Evolutionary conservation across 2,329 filamentous ascomycete genomes (phyloP), one percentile per base, ranked within the genome.

Genomic region (Aspergillus pseudoviridinutans): DNA sequence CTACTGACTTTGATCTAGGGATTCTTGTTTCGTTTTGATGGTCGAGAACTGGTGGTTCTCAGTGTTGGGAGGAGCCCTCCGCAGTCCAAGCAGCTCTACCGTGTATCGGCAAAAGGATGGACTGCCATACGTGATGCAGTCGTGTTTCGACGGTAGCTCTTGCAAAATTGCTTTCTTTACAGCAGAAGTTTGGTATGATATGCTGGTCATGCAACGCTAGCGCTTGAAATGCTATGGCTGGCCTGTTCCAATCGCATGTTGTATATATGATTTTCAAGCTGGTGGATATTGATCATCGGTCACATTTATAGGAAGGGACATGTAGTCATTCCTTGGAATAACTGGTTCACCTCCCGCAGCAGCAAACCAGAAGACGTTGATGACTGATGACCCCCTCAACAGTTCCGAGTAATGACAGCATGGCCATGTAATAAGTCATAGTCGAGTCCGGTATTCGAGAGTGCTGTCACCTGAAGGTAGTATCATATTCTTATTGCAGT

Each of bases 11-110:
- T 35, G 17, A 17, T 6, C 12, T 28, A 54, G 52, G 41, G 25
- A 54, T 54, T 54, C 14, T 17, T 54, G 29, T 49, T 54, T 49
- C 52, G 52, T 25, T 20, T 54, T 12, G 52, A 54, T 14, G 52
- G 41, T 20, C 25, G 52, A 9, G 52, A 54, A 22, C 20, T 54
- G 4, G 41, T 54, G 42, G 52, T 54, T 28, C 42, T 54, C 4
- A 49, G 52, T 22, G 12, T 49, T 24, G 52, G 52, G 27, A 41
- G 52, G 7, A 51, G 3, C 10, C 28, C 29, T n/a, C 50, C 29
- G 24, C 12, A n/a, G 28, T 12, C 50, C 29, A 51, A 38, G 29
- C 50, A 51, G 25, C 28, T 38, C n/a, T 51, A 32, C 24, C 50
- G 50, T 12, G 35, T 51, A 8, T 32, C 27, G 6, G 32, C 50